These are phyloP conservation scores for Blakeslea trispora DNA, from an alignment of 371 early-diverging fungal genomes.

Conservation along the genomic window DNA sequence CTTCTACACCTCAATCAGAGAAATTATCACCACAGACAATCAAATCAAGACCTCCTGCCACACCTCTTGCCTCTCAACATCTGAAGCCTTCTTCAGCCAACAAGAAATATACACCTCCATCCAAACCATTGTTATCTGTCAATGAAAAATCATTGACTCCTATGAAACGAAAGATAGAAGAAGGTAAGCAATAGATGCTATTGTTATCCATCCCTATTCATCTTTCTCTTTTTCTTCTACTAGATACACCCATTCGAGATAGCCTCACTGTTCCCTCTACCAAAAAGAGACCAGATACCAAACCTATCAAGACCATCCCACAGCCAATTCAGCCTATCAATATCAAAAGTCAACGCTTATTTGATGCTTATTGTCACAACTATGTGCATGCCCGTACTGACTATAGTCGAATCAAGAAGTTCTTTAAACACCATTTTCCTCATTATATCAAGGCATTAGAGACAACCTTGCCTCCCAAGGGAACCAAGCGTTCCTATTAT, in stretches of 20 bases:
- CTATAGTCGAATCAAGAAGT: constrained; percentile 7
- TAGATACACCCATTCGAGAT: background rate
- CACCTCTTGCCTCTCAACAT: constrained; percentile 1
- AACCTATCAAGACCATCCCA: background rate
- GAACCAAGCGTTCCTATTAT: constrained; percentile 15
- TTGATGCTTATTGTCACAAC: constrained; percentile 9
- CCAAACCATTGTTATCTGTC: constrained; percentile 6
- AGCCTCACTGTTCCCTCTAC: background rate
- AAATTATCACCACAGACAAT: constrained; percentile 1
- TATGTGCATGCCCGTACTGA: constrained; percentile 2
- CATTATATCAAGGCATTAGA: constrained; percentile 11
- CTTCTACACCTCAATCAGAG: background rate
- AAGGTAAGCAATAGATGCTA: background rate
- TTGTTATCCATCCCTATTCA: too few species aligned
- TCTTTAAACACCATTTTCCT: constrained; percentile 10
- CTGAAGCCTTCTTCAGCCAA: constrained; percentile 15
- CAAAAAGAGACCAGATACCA: background rate
- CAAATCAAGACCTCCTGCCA: background rate
- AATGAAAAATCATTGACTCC: constrained; percentile 2
- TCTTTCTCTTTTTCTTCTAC: too few species aligned
- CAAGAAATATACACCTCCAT: constrained; percentile 8
- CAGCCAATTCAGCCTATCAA: constrained; percentile 1
- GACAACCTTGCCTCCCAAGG: constrained; percentile 9
- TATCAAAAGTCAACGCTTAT: constrained; percentile 5
- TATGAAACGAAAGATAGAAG: background rate